Percentiles rank a stretch among this genome's conserved stretches.
Evolutionary conservation across 441 rosid species (phyloP).

Genomic region (Adansonia gregorii): DNA sequence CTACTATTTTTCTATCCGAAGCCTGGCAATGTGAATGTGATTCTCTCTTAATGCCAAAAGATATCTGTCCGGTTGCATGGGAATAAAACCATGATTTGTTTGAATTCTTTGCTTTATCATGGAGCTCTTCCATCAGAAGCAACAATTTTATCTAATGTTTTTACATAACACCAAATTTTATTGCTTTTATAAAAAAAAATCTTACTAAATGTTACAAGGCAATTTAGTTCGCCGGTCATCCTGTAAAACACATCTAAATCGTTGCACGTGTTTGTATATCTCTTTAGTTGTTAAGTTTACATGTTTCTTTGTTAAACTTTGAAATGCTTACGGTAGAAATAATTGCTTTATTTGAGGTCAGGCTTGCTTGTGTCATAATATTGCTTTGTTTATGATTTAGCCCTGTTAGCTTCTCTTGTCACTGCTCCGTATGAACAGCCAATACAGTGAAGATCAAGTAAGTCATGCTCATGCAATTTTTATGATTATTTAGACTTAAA

Average conservation of each 20-base stretch:
- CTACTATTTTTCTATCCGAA: neutral
- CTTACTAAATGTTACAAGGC: neutral
- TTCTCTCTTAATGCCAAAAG: neutral
- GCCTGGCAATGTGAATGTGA: neutral
- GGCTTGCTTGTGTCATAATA: constrained; percentile 31
- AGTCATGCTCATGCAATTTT: constrained; percentile 35
- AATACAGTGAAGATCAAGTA: constrained; percentile 54
- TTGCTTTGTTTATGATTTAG: constrained; percentile 39
- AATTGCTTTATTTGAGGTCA: constrained; percentile 29
- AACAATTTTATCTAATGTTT: neutral
- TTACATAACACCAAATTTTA: neutral
- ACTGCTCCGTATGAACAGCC: constrained; percentile 65
- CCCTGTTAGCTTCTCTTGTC: constrained; percentile 28
- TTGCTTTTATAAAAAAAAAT: neutral
- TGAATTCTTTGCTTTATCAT: neutral
- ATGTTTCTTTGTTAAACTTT: constrained; percentile 13
- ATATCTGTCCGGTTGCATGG: constrained; percentile 10
- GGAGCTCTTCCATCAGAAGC: neutral
- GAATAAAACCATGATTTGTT: constrained; percentile 9
- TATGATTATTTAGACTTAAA: neutral
- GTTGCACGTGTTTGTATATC: neutral
- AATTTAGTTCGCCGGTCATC: neutral
- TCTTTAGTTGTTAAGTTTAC: neutral
- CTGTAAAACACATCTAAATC: neutral
- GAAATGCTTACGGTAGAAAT: constrained; percentile 26